These are phyloP conservation scores for Phanerochaete sordida DNA, from an alignment of 768 basidiomycete species.

Conservation along the genomic window DNA sequence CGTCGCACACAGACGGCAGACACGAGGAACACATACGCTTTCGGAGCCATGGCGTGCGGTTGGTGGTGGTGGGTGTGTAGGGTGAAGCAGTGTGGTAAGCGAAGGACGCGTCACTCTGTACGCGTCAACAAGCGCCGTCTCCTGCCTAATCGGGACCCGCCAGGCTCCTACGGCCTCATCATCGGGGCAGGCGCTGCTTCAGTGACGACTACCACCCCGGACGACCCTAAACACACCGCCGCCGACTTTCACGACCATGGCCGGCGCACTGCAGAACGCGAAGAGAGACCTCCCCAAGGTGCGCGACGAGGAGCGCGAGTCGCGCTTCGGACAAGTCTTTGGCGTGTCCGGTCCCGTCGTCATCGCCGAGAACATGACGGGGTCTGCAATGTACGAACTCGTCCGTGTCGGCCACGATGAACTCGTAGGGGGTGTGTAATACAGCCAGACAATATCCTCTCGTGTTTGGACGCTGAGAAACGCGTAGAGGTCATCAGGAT, in stretches of 20 bases:
- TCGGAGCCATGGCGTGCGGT: slow-evolving; percentile 77
- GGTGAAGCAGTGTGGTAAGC: slow-evolving; percentile 13
- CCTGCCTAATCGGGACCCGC: slow-evolving; percentile 6
- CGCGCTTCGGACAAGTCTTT: slow-evolving; percentile 81
- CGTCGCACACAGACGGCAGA: not conserved
- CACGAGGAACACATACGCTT: slow-evolving; percentile 64
- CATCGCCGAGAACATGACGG: slow-evolving; percentile 94
- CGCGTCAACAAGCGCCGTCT: slow-evolving; percentile 15
- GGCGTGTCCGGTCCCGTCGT: slow-evolving; percentile 99
- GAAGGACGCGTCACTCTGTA: slow-evolving; percentile 31
- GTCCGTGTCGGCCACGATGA: slow-evolving; percentile 99
- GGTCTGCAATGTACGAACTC: slow-evolving; percentile 96
- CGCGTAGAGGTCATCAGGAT: slow-evolving; percentile 94
- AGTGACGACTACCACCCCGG: slow-evolving; percentile 8
- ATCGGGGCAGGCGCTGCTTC: slow-evolving; percentile 7
- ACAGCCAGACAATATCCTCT: not conserved
- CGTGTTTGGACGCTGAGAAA: not conserved
- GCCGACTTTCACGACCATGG: slow-evolving; percentile 49
- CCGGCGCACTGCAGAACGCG: slow-evolving; percentile 90
- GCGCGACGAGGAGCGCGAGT: slow-evolving; percentile 86
- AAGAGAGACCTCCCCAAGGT: slow-evolving; percentile 83
- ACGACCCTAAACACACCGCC: slow-evolving; percentile 7
- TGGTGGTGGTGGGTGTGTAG: slow-evolving; percentile 12
- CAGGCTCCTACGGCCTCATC: slow-evolving; percentile 15
- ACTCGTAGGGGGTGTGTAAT: slow-evolving; percentile 81